These are phyloP conservation scores for Aspergillus cristatus DNA, from an alignment of 495 filamentous ascomycete species.

Conservation along the genomic window DNA sequence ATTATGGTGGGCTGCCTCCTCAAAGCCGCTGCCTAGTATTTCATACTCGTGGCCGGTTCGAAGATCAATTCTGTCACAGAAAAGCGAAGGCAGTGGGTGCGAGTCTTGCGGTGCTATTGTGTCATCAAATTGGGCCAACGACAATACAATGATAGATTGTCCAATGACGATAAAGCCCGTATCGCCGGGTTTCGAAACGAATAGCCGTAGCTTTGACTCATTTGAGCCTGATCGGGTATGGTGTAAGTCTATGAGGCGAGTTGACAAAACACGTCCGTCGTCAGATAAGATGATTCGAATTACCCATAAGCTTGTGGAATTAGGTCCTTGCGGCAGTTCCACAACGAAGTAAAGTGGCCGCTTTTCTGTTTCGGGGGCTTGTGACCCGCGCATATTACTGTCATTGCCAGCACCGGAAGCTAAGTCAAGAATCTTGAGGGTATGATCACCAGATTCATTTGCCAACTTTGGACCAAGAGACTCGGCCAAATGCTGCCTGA, in stretches of 20 bases:
- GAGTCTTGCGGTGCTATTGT: constrained; percentile 63
- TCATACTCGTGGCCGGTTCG: constrained; percentile 49
- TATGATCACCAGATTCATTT: constrained; percentile 22
- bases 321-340: constrained; percentile 11
- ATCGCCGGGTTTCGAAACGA: constrained; percentile 63
- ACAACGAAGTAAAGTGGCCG: constrained; percentile 27
- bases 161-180: constrained; percentile 79
- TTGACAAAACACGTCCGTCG: constrained; percentile 20
- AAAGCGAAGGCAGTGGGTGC: constrained; percentile 45
- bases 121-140: constrained; percentile 49
- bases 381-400: constrained; percentile 8
- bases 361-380: constrained; percentile 13
- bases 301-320: constrained; percentile 19
- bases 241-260: constrained; percentile 17
- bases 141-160: constrained; percentile 65
- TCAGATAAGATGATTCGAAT: constrained; percentile 20
- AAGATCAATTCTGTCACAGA: constrained; percentile 80
- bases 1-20: constrained; percentile 23
- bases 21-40: constrained; percentile 36
- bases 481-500: constrained; percentile 28
- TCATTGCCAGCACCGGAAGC: constrained; percentile 16
- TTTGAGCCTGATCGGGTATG: constrained; percentile 17
- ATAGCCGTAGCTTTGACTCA: constrained; percentile 54
- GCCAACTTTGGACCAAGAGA: constrained; percentile 10
- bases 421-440: constrained; percentile 30